Conservation (phyloP, 495 filamentous ascomycete species). For the Hypoxylon fragiforme region DNA sequence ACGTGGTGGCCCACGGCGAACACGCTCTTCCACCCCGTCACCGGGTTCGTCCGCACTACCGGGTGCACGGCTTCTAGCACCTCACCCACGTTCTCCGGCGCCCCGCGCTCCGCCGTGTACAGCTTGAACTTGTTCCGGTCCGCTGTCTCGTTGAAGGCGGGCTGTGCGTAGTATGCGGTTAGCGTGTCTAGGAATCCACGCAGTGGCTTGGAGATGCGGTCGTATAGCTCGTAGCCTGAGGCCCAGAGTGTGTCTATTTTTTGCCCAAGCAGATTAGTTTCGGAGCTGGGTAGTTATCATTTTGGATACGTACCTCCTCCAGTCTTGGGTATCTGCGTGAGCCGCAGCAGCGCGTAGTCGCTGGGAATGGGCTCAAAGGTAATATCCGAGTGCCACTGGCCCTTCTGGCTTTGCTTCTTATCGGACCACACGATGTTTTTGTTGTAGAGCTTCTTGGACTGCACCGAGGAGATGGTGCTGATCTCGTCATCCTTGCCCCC, state of each 20-base stretch:
- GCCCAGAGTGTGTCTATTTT: slow-evolving; percentile 72
- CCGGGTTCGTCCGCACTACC: slow-evolving; percentile 78
- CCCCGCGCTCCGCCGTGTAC: slow-evolving; percentile 59
- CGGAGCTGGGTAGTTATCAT: too few species aligned
- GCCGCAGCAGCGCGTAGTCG: slow-evolving; percentile 64
- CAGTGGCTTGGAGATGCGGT: slow-evolving; percentile 67
- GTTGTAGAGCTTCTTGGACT: slow-evolving; percentile 60
- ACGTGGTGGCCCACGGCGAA: slow-evolving; percentile 68
- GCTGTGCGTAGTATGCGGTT: slow-evolving; percentile 67
- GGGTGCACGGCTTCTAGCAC: slow-evolving; percentile 68
- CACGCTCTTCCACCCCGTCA: slow-evolving; percentile 77
- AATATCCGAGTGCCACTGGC: slow-evolving; percentile 70
- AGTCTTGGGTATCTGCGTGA: slow-evolving; percentile 66
- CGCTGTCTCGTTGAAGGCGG: slow-evolving; percentile 61
- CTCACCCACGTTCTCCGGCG: slow-evolving; percentile 68
- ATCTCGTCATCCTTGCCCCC: slow-evolving; percentile 70
- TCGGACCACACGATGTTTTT: slow-evolving; percentile 34
- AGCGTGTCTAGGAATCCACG: slow-evolving; percentile 69
- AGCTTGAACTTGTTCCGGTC: slow-evolving; percentile 59
- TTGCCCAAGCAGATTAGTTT: neutral
- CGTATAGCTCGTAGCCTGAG: slow-evolving; percentile 77
- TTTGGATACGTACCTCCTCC: slow-evolving; percentile 62
- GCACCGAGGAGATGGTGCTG: slow-evolving; percentile 67
- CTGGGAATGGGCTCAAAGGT: slow-evolving; percentile 67
- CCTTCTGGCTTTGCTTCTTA: slow-evolving; percentile 46